Base-by-base conservation (phyloP, 2,329 filamentous ascomycete species). In the Fusarium sp. region DNA sequence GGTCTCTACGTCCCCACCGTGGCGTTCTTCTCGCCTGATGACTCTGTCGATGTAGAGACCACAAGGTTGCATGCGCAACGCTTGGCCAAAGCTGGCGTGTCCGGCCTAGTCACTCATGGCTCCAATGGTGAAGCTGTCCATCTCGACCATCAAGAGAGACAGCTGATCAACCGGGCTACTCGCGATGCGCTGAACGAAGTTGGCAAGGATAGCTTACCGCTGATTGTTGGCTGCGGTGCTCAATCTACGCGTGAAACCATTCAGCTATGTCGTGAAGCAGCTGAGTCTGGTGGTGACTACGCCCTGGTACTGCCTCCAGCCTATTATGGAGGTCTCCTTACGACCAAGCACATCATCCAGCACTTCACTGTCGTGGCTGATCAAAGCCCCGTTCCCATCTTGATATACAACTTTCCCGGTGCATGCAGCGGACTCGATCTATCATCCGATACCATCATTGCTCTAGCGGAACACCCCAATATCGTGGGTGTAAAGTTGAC, bases 81-180 rank as follows among this genome's bases (percentile, higher is more conserved):
- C 51, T 85, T 93, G 5, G 89, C 87, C 45, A 78, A 86, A 58
- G 85, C 89, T 22, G 90, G 90, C 36, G 85, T 93, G 42, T 85
- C 89, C 18, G 91, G 91, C 43, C 82, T 93, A 52, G 87, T 92
- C 20, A 89, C 88, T 5, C 90, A 92, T 77, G 90, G 91, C 39
- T 91, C 89, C 72, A 93, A 93, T 75, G 91, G 91, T 73, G 91
- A 93, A 80, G 91, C 91, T 1, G 90, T 91, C 4, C 90, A 93
- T 74, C 83, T 93, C 11, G 86, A 87, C 53, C 87, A 87, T 67
- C 83, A 86, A n/a, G 91, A 93, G 78, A 86, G 91, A 49, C 85
- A 86, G 52, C 80, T 84, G 54, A 83, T 93, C 67, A 91, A 88
- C n/a, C 81, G 80, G 55, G 83, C 86, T 22, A 91, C 89, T 5